Conservation (phyloP, 148 eudicot species). For the Nepenthes mirabilis region DNA sequence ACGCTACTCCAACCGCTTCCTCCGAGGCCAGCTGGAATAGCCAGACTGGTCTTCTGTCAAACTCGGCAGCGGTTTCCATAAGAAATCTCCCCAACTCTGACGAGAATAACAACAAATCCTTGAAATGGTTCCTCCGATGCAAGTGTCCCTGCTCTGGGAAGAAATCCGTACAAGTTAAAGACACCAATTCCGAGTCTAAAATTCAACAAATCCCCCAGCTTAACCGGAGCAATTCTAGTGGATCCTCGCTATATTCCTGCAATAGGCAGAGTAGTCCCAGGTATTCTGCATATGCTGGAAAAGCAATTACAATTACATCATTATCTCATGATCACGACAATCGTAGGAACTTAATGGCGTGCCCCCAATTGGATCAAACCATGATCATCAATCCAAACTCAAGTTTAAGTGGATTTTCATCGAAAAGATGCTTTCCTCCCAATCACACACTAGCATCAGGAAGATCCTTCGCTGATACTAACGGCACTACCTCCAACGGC, state of each 20-base stretch:
- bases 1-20: slow-evolving; percentile 72
- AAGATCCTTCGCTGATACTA: slow-evolving; percentile 15
- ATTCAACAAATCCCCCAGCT: slow-evolving; percentile 16
- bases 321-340: background rate
- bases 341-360: background rate
- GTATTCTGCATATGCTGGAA: slow-evolving; percentile 4
- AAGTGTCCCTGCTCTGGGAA: slow-evolving; percentile 71
- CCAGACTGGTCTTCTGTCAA: slow-evolving; percentile 56
- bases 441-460: slow-evolving; percentile 9
- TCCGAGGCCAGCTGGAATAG: slow-evolving; percentile 91
- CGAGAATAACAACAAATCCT: slow-evolving; percentile 1
- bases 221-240: slow-evolving; percentile 12
- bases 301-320: background rate
- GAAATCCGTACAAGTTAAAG: slow-evolving; percentile 54
- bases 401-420: background rate
- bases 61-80: slow-evolving; percentile 16
- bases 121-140: slow-evolving; percentile 34
- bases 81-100: slow-evolving; percentile 11
- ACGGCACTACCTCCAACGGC: slow-evolving; percentile 14
- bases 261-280: slow-evolving; percentile 20
- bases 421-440: background rate
- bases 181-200: slow-evolving; percentile 16
- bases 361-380: slow-evolving; percentile 6
- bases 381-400: slow-evolving; percentile 5
- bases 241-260: slow-evolving; percentile 2